These are phyloP conservation scores for Tuber indicum DNA, from an alignment of 495 filamentous ascomycete genomes.

Conservation along the genomic window DNA sequence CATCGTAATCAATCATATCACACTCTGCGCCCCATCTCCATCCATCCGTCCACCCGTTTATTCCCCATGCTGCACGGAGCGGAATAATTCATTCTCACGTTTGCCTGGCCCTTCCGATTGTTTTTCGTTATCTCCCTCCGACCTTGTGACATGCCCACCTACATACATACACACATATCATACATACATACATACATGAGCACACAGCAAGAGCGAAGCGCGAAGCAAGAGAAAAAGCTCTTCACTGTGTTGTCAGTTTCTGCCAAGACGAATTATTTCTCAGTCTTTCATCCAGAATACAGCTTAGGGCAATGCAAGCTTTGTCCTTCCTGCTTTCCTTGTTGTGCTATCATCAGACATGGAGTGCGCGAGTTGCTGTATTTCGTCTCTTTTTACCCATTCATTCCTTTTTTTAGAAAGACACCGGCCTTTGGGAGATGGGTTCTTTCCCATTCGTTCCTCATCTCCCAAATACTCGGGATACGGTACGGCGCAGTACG, in stretches of 20 bases:
- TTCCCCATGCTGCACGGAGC: background rate
- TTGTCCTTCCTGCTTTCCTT: no score
- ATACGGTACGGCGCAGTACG: background rate
- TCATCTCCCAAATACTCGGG: conserved; percentile 5
- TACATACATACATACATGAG: background rate
- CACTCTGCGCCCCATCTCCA: background rate
- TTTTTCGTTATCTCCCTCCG: conserved; percentile 1
- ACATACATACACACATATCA: background rate
- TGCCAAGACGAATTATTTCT: background rate
- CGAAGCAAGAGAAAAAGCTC: background rate
- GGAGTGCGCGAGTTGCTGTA: background rate
- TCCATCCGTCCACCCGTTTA: background rate
- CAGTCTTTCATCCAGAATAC: background rate
- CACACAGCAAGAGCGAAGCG: background rate
- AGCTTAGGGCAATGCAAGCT: background rate
- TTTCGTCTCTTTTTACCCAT: background rate
- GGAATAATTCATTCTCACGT: background rate
- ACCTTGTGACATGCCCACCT: background rate
- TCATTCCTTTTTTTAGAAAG: background rate
- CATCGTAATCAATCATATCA: background rate
- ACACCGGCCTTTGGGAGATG: background rate
- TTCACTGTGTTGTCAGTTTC: background rate
- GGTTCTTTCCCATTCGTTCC: background rate
- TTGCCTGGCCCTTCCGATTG: background rate
- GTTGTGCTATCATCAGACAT: background rate